Evolutionary conservation across 2,329 filamentous ascomycete genomes (phyloP), one percentile per base, ranked within the genome.

Genomic region (Ophiostoma ips): DNA sequence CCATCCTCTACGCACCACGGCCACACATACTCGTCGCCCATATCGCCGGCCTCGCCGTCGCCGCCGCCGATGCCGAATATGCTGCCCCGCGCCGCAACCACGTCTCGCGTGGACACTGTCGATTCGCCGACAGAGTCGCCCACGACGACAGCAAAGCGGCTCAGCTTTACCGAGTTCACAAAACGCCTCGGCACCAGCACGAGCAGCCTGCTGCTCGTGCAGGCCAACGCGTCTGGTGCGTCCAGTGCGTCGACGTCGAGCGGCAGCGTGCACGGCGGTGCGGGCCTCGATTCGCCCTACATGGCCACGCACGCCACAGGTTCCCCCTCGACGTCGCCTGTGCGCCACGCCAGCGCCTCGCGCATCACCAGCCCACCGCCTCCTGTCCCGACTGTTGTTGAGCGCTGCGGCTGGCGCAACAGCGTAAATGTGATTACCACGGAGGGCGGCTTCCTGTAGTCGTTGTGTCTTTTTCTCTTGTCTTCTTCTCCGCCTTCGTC

Each of bases 131-230:
- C 36, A 3, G 28, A 19, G 24, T 30, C 40, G 4, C 40, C 40
- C 8, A 21, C 30, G 15, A 24, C 28, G 24, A 8, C 11, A 59
- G 64, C 66, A 44, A 80, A 79, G 65, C 69, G 75, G 53, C 68
- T 78, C 50, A 79, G 74, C 64, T 78, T 81, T 56, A 74, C 70
- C 56, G 77, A 82, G 49, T 77, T 79, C 55, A 73, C 75, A 44
- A 77, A 75, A 60, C 68, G 75, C 54, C 61, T 81, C 49, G 80
- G 75, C 57, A 79, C 73, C 60, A 79, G 75, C 48, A 79, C 74
- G 59, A 79, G 72, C 61, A 63, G 79, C 59, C 66, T 81, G 49
- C 66, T 80, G 43, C 68, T 78, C 50, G 75, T 79, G 64, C 74
- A 74, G 53, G 78, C 78, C 59, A 66, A 68, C 7, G 28, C 43